Evolutionary conservation across 345 rosid genomes (phyloP), one percentile per base, ranked within the genome.

Genomic region (Populus tremula): DNA sequence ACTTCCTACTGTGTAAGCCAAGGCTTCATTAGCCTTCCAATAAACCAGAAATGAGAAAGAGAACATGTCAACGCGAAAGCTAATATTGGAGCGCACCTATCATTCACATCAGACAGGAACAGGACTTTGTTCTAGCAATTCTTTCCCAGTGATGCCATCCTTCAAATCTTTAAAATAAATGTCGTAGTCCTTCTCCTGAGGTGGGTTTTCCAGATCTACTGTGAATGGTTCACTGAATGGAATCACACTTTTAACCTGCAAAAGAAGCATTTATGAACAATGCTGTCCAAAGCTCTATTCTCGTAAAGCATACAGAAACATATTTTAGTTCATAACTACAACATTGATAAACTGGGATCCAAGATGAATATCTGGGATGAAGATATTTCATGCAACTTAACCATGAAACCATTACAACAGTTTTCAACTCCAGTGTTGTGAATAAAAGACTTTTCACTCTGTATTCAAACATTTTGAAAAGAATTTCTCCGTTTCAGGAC

Each of bases 221-320:
- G 92, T 92, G 72, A 92, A 95, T 5, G 98, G 88, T 73, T 91
- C 93, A 65, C 97, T 93, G 76, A 93, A 95, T n/a, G 96, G 98
- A 80, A 93, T 82, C 6, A 84, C 87, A 85, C 97, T 95, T 86
- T 90, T 92, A 67, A 95, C 99, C 99, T 95, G 93, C 67, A 45
- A 70, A 70, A 68, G 27, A 56, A 6, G 43, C 29, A 36, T 67
- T 17, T 31, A 10, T 21, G 31, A 35, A 31, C 35, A 47, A 78
- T 53, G 31, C 63, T 41, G 67, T 77, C 23, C 23, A 63, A 64
- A 73, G 38, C 49, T 27, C 14, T 61, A 25, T 70, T n/a, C 70
- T 50, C 5, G 56, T 0, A 47, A 21, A 20, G 8, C 14, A 1
- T 21, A 21, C n/a, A 18, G 39, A 64, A n/a, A 35, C 29, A 62